Percentiles rank a stretch among this genome's conserved stretches.
Evolutionary conservation across 2,329 filamentous ascomycete genomes (phyloP).

Genomic region (Fusarium liriodendri): DNA sequence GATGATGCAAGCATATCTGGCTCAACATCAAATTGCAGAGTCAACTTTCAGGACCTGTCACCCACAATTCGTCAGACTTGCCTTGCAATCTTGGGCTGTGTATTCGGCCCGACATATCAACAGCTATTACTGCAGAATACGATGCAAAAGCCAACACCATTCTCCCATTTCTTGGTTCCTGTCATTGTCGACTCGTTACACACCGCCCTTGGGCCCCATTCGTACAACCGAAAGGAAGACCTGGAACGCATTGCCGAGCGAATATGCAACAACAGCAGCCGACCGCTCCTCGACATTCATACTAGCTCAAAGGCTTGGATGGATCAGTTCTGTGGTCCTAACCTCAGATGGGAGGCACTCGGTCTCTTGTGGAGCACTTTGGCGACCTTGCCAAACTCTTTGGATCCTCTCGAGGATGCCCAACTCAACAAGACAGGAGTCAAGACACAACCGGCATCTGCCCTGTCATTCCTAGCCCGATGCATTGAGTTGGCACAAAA

Average conservation of each 20-base stretch:
- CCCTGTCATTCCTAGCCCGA: constrained; percentile 2
- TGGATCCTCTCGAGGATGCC: neutral
- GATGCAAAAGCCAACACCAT: neutral
- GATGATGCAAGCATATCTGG: neutral
- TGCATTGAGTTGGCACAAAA: constrained; percentile 8
- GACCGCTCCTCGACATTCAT: constrained; percentile 47
- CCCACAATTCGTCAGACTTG: constrained; percentile 1
- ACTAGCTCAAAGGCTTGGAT: constrained; percentile 47
- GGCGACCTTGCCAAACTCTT: neutral
- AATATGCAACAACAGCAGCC: constrained; percentile 50
- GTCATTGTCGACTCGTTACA: constrained; percentile 2
- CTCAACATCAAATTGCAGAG: neutral
- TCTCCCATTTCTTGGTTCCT: constrained; percentile 1
- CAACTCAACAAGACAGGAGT: neutral
- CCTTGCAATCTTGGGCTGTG: constrained; percentile 9
- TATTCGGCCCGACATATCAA: constrained; percentile 6
- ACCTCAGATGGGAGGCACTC: constrained; percentile 53
- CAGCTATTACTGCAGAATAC: neutral
- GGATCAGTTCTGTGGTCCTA: constrained; percentile 48
- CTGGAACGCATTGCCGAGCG: constrained; percentile 17
- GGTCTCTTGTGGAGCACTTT: constrained; percentile 47
- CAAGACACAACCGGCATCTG: neutral
- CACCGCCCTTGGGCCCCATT: neutral
- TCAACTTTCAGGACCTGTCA: constrained; percentile 5
- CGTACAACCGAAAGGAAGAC: neutral